Conservation (phyloP, 2,329 filamentous ascomycete genomes). For the Colletotrichum camelliae region DNA sequence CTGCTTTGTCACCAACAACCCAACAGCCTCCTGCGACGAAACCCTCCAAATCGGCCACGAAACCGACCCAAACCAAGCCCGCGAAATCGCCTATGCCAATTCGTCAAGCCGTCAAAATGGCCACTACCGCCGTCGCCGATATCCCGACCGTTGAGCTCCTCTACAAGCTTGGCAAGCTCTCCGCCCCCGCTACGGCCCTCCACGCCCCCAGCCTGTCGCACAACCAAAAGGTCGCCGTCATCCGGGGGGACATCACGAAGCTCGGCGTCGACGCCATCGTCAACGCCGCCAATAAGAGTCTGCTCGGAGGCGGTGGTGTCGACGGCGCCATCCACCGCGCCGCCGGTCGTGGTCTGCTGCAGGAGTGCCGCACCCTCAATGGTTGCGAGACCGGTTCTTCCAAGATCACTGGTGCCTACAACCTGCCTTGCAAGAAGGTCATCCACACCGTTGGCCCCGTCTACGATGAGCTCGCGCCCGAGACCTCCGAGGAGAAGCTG, state of each 20-base stretch:
- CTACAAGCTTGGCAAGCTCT: slow-evolving; percentile 64
- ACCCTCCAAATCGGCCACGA: background rate
- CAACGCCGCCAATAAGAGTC: slow-evolving; percentile 83
- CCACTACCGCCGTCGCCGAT: slow-evolving; percentile 50
- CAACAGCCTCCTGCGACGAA: background rate
- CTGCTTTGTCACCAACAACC: background rate
- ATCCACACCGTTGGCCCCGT: slow-evolving; percentile 93
- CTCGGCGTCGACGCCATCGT: slow-evolving; percentile 84
- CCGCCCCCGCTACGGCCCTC: slow-evolving; percentile 26
- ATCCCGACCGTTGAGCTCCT: slow-evolving; percentile 70
- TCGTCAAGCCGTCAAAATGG: slow-evolving; percentile 33
- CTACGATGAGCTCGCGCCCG: slow-evolving; percentile 55
- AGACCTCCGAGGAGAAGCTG: slow-evolving; percentile 54
- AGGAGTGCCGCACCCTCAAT: slow-evolving; percentile 73
- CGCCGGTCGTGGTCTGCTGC: slow-evolving; percentile 71
- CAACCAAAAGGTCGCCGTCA: slow-evolving; percentile 74
- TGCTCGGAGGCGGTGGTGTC: slow-evolving; percentile 90
- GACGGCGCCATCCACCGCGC: slow-evolving; percentile 86
- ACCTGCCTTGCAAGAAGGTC: slow-evolving; percentile 76
- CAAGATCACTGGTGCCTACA: slow-evolving; percentile 82
- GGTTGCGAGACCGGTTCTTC: slow-evolving; percentile 81
- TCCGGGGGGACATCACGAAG: slow-evolving; percentile 81
- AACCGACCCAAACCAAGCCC: background rate
- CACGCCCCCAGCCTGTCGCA: slow-evolving; percentile 45
- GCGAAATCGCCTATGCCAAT: background rate